Conservation (phyloP, 2,329 filamentous ascomycete species). For the Chaetomium globosum region DNA sequence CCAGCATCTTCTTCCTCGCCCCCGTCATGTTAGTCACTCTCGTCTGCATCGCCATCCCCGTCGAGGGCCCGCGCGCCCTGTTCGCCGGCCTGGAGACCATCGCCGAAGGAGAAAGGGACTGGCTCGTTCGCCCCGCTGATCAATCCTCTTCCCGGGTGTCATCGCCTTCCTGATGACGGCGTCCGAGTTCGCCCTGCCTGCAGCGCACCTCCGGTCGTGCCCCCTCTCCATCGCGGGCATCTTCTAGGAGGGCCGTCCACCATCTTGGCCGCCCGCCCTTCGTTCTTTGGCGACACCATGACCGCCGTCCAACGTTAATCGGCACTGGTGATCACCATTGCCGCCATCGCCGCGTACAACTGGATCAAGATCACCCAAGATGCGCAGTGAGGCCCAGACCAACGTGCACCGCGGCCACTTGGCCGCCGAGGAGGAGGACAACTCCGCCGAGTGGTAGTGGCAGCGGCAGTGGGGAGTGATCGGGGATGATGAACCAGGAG, state of each 20-base stretch:
- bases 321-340: slow-evolving; percentile 87
- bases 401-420: slow-evolving; percentile 51
- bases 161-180: slow-evolving; percentile 97
- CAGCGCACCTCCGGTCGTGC: slow-evolving; percentile 95
- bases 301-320: slow-evolving; percentile 81
- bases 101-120: slow-evolving; percentile 68
- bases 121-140: slow-evolving; percentile 68
- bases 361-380: slow-evolving; percentile 88
- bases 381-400: slow-evolving; percentile 73
- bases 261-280: slow-evolving; percentile 83
- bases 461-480: slow-evolving; percentile 30
- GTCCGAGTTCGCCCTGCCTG: slow-evolving; percentile 89
- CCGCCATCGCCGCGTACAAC: slow-evolving; percentile 86
- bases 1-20: slow-evolving; percentile 95
- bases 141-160: slow-evolving; percentile 81
- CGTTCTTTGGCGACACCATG: slow-evolving; percentile 86
- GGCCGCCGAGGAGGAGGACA: slow-evolving; percentile 31
- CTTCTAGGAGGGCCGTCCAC: slow-evolving; percentile 96
- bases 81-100: slow-evolving; percentile 66
- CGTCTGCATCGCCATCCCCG: slow-evolving; percentile 76
- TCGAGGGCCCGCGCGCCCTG: slow-evolving; percentile 76
- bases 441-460: slow-evolving; percentile 15
- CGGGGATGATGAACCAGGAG: slow-evolving; percentile 46
- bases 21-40: slow-evolving; percentile 93
- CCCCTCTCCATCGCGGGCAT: slow-evolving; percentile 95